Evolutionary conservation across 495 filamentous ascomycete species (phyloP).

Genomic region (Aeminium ludgeri): DNA sequence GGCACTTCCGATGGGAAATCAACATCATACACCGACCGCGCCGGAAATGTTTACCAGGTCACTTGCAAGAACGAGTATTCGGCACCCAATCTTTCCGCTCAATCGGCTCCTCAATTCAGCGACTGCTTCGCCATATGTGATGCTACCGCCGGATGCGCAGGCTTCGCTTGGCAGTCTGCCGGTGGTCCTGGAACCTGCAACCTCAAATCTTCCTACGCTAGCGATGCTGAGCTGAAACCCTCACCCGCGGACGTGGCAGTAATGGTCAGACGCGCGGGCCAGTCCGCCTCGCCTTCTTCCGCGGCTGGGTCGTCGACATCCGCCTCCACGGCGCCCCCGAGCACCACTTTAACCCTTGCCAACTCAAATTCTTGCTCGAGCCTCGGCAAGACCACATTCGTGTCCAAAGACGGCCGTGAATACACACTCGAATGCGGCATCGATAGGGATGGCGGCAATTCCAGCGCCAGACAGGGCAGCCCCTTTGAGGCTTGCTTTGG

Average conservation of each 20-base stretch:
- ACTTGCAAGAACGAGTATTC: background rate
- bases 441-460: conserved; percentile 8
- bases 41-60: background rate
- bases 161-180: background rate
- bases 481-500: conserved; percentile 10
- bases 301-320: background rate
- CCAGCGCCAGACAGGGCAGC: background rate
- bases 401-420: background rate
- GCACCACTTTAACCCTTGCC: background rate
- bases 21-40: background rate
- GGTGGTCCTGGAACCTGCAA: background rate
- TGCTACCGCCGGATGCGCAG: background rate
- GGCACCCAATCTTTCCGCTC: background rate
- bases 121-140: background rate
- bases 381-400: background rate
- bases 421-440: conserved; percentile 7
- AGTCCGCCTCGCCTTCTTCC: background rate
- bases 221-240: background rate
- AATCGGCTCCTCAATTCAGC: background rate
- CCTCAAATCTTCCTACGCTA: background rate
- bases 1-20: too few species aligned
- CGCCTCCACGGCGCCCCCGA: background rate
- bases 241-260: too few species aligned
- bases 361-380: background rate
- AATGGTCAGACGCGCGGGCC: too few species aligned